These are phyloP conservation scores for Coprinopsis marcescibilis DNA, from an alignment of 768 basidiomycete species.

Conservation along the genomic window DNA sequence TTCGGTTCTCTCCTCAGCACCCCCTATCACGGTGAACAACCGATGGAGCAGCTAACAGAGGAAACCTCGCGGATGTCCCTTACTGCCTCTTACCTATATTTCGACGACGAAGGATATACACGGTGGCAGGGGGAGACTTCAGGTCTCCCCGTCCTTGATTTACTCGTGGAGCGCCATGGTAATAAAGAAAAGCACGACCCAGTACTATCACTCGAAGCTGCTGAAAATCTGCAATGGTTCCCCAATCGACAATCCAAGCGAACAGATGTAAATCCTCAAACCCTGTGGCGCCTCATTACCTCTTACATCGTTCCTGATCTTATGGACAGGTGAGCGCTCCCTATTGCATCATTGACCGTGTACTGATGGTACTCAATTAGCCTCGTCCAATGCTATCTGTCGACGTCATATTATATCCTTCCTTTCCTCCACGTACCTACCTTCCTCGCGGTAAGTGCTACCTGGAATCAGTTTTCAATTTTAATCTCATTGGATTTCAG, in stretches of 20 bases:
- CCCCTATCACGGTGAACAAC: constrained; percentile 21
- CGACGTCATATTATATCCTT: constrained; percentile 89
- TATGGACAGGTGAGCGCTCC: constrained; percentile 71
- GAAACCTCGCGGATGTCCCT: constrained; percentile 60
- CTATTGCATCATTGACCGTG: constrained; percentile 7
- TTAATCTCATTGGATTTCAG: constrained; percentile 27
- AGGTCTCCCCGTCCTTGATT: constrained; percentile 81
- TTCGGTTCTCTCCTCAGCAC: constrained; percentile 36
- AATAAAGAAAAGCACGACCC: constrained; percentile 25
- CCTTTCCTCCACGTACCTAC: constrained; percentile 91
- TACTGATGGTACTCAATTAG: constrained; percentile 28
- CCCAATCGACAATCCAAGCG: constrained; percentile 72
- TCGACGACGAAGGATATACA: constrained; percentile 83
- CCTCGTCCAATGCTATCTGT: constrained; percentile 78
- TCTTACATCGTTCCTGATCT: constrained; percentile 82
- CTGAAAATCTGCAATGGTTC: constrained; percentile 61
- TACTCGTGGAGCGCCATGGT: constrained; percentile 68
- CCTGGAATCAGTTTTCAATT: constrained; percentile 5
- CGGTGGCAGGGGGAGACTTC: constrained; percentile 93
- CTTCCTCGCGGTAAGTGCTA: constrained; percentile 61
- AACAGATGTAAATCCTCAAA: constrained; percentile 81
- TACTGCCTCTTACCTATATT: constrained; percentile 77
- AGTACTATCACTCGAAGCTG: constrained; percentile 20
- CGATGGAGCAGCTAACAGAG: constrained; percentile 45
- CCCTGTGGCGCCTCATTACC: constrained; percentile 82